Base-by-base conservation (phyloP, 768 basidiomycete genomes). In the Auricularia auricula-judae region DNA sequence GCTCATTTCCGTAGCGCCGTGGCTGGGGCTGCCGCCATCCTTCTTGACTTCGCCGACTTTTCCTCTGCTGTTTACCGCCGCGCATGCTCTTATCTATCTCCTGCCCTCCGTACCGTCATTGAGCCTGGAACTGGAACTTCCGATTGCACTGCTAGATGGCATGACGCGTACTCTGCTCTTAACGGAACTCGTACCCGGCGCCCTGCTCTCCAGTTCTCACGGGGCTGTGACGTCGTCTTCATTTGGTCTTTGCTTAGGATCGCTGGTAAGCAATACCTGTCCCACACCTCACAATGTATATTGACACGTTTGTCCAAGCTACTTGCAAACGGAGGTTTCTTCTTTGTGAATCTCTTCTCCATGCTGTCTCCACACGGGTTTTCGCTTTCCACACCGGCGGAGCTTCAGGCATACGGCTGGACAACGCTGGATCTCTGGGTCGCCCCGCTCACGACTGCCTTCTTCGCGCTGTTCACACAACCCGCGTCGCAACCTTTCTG, bases 391-490 rank as follows among this genome's bases (percentile, higher is more conserved):
- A 93, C 91, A 0, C 93, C 94, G 1, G 80, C 86, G 0, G 93
- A 95, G 72, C 80, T 97, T 7, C 79, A 80, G 63, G 82, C 90
- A 0, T 88, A 87, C 65, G 94, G 94, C 12, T 96, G 93, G 93
- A 88, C 86, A 53, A 84, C 86, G 29, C 82, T 84, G 0, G 94
- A 96, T 71, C 73, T 93, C 36, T 96, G 93, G 93, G 84, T 84
- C 73, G 91, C 93, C 8, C 86, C 91, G 5, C 75, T 86, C 68
- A 76, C 86, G 69, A 92, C 91, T 11, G 88, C 79, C 1, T 71
- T 94, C 10, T 94, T 91, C 71, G 86, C 93, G 63, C 82, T 86
- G 65, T 80, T 94, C 62, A 93, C 92, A 8, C 91, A 93, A 67
- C 86, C 89, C 2, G 56, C 56, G 2, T 29, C 56, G 10, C 92